A percentile compares a stretch with the other conserved stretches of the same genome.
Conservation (phyloP, 2,329 filamentous ascomycete genomes). For the Epichloe glyceriae region DNA sequence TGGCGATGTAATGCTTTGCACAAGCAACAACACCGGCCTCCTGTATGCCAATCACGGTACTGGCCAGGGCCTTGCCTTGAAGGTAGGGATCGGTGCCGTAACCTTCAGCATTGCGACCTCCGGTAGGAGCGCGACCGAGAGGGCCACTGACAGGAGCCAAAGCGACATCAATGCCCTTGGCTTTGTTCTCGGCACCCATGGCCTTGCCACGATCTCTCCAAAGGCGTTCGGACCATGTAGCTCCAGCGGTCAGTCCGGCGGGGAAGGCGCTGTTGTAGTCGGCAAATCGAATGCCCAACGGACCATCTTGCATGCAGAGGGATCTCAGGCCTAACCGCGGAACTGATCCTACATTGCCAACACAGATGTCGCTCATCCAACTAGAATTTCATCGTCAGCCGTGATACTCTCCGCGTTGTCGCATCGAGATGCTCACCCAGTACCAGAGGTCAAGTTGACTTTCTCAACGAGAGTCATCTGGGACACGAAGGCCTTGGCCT, state of each 20-base stretch:
- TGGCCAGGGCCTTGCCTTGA: conserved; percentile 57
- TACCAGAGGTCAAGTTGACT: conserved; percentile 87
- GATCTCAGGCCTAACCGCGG: conserved; percentile 56
- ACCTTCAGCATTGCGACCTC: conserved; percentile 51
- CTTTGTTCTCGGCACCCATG: conserved; percentile 50
- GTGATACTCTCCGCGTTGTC: background rate
- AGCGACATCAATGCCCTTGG: conserved; percentile 64
- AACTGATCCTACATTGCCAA: conserved; percentile 61
- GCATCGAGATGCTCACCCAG: conserved; percentile 45
- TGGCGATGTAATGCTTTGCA: conserved; percentile 62
- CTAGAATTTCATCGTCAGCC: conserved; percentile 10
- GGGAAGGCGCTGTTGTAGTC: conserved; percentile 77
- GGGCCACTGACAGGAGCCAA: conserved; percentile 39
- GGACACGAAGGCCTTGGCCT: conserved; percentile 68
- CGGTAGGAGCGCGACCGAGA: conserved; percentile 32
- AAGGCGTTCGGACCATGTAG: conserved; percentile 66
- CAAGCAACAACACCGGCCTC: conserved; percentile 71
- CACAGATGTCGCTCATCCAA: conserved; percentile 52
- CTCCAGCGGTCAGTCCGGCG: conserved; percentile 64
- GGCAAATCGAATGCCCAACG: conserved; percentile 61
- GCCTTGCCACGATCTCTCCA: conserved; percentile 39
- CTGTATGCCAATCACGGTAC: conserved; percentile 70
- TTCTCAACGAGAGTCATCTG: conserved; percentile 77
- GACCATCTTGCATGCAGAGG: conserved; percentile 80
- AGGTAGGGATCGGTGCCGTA: conserved; percentile 62